Evolutionary conservation across 331 rosid species (phyloP).

Genomic region (Phaseolus coccineus): DNA sequence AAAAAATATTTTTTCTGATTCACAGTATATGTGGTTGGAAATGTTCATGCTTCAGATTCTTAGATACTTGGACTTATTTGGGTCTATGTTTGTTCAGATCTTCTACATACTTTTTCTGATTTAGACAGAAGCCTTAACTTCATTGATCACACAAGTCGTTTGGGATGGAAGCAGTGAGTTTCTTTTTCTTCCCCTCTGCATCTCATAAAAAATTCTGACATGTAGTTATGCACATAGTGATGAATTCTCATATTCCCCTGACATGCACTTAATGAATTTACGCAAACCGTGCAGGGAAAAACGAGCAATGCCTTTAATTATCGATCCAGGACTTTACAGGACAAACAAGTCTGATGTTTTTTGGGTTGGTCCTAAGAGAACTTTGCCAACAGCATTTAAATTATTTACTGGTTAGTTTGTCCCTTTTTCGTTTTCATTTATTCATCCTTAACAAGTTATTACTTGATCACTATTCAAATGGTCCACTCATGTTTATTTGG

Average conservation of each 20-base stretch:
- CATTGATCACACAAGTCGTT: slow-evolving; percentile 84
- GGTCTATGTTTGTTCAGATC: slow-evolving; percentile 59
- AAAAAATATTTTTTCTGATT: background rate
- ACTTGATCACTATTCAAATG: background rate
- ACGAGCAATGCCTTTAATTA: slow-evolving; percentile 80
- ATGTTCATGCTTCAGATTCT: background rate
- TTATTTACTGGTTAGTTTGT: slow-evolving; percentile 74
- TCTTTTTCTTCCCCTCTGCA: slow-evolving; percentile 13
- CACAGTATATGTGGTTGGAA: background rate
- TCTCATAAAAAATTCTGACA: background rate
- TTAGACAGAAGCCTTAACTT: slow-evolving; percentile 74
- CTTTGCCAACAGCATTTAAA: slow-evolving; percentile 78
- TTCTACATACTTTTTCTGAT: slow-evolving; percentile 64
- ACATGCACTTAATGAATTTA: background rate
- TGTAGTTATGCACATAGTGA: background rate
- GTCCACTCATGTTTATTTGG: background rate
- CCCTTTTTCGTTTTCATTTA: background rate
- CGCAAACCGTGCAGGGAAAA: slow-evolving; percentile 58
- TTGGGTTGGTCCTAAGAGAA: slow-evolving; percentile 65
- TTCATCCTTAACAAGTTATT: background rate
- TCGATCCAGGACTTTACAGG: slow-evolving; percentile 84
- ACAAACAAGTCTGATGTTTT: slow-evolving; percentile 70
- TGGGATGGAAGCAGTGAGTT: slow-evolving; percentile 86
- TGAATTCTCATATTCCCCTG: background rate
- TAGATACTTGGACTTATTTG: background rate